Conservation (phyloP, 495 filamentous ascomycete species). For the Amniculicola lignicola region DNA sequence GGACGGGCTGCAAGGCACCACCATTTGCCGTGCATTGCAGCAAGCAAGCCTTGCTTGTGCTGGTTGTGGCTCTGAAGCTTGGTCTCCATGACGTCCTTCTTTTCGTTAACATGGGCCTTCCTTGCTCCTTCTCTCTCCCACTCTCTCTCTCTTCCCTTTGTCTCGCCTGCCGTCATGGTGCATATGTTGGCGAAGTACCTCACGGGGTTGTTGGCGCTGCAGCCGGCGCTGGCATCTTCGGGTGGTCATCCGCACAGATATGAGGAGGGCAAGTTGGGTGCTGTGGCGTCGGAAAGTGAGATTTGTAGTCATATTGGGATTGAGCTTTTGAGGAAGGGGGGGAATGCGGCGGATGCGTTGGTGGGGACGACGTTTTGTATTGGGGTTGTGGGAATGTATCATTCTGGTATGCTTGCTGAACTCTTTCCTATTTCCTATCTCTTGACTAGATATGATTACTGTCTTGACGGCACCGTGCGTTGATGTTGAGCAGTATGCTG, state of each 20-base stretch:
- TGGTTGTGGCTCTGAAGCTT: no score
- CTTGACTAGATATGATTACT: no score
- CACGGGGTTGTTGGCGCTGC: slow-evolving; percentile 21
- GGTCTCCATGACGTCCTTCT: no score
- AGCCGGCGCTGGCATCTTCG: slow-evolving; percentile 20
- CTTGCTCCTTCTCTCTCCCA: background rate
- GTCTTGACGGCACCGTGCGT: no score
- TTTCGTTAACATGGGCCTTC: no score
- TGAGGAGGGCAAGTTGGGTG: slow-evolving; percentile 47
- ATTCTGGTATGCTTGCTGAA: slow-evolving; percentile 45
- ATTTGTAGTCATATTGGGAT: slow-evolving; percentile 76
- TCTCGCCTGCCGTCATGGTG: slow-evolving; percentile 4
- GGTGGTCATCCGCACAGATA: background rate
- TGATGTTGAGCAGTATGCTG: background rate
- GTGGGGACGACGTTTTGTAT: slow-evolving; percentile 43
- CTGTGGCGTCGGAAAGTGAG: slow-evolving; percentile 73
- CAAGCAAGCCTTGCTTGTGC: no score
- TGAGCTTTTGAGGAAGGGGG: slow-evolving; percentile 55
- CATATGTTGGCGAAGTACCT: slow-evolving; percentile 9
- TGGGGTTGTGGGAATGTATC: slow-evolving; percentile 65
- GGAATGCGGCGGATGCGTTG: slow-evolving; percentile 42
- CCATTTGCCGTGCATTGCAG: no score
- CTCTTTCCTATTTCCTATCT: background rate
- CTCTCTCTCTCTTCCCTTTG: background rate
- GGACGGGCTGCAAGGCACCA: no score